Conservation (phyloP, 345 rosid species). For the Sapria himalayana region DNA sequence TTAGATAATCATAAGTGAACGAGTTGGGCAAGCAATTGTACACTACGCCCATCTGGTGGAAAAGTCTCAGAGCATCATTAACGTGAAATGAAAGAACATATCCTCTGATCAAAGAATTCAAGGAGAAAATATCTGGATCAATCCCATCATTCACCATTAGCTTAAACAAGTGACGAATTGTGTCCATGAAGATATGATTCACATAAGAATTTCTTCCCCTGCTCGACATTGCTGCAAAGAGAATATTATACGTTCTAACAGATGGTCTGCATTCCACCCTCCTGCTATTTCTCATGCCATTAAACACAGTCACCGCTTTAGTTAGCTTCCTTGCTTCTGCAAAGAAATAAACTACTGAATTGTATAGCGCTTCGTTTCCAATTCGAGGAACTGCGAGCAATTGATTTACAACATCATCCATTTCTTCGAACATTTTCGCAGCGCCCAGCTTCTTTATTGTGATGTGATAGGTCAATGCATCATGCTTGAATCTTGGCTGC, state of each 20-base stretch:
- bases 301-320: constrained; percentile 72
- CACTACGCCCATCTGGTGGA: constrained; percentile 70
- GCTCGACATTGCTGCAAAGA: constrained; percentile 59
- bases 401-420: constrained; percentile 73
- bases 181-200: constrained; percentile 66
- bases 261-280: constrained; percentile 56
- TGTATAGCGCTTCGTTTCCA: constrained; percentile 57
- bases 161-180: constrained; percentile 48
- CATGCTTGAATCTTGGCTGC: constrained; percentile 59
- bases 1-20: constrained; percentile 58
- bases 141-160: constrained; percentile 68
- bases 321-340: constrained; percentile 58
- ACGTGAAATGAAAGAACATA: constrained; percentile 75
- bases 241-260: constrained; percentile 50
- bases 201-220: constrained; percentile 51
- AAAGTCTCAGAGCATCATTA: constrained; percentile 76
- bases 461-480: constrained; percentile 34
- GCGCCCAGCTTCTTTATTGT: constrained; percentile 65
- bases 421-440: constrained; percentile 62
- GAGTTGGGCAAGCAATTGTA: constrained; percentile 54
- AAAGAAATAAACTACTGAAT: constrained; percentile 49
- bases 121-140: constrained; percentile 47
- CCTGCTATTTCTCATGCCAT: constrained; percentile 36
- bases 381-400: constrained; percentile 36
- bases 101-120: constrained; percentile 69